These are phyloP conservation scores for Trametes sanguinea DNA, from an alignment of 768 basidiomycete species.

Conservation along the genomic window DNA sequence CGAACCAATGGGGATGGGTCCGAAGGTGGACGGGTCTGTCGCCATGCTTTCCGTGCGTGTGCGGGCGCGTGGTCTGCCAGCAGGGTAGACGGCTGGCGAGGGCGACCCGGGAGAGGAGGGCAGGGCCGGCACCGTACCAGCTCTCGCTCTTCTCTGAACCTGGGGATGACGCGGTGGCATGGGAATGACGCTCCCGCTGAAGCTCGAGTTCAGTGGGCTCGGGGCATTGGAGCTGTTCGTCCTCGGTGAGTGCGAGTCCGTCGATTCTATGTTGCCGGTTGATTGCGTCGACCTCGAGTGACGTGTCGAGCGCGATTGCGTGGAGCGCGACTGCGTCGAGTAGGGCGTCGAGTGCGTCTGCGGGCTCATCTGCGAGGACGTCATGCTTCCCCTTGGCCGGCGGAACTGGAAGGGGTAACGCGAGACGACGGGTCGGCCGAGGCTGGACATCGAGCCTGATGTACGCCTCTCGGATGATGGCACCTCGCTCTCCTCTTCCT, in stretches of 20 bases:
- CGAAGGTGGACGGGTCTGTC: slow-evolving; percentile 29
- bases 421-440: slow-evolving; percentile 74
- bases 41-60: slow-evolving; percentile 31
- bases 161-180: slow-evolving; percentile 52
- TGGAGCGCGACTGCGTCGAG: slow-evolving; percentile 34
- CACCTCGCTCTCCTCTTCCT: slow-evolving; percentile 43
- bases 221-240: slow-evolving; percentile 35
- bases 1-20: slow-evolving; percentile 28
- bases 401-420: slow-evolving; percentile 73
- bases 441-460: slow-evolving; percentile 83
- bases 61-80: slow-evolving; percentile 30
- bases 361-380: slow-evolving; percentile 35
- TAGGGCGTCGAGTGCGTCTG: slow-evolving; percentile 37
- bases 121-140: slow-evolving; percentile 41
- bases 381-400: slow-evolving; percentile 44
- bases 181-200: slow-evolving; percentile 39
- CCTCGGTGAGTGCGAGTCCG: slow-evolving; percentile 51
- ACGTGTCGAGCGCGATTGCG: slow-evolving; percentile 41
- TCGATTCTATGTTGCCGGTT: slow-evolving; percentile 63
- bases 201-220: slow-evolving; percentile 19
- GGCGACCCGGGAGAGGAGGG: slow-evolving; percentile 39
- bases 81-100: slow-evolving; percentile 37
- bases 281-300: slow-evolving; percentile 52
- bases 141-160: slow-evolving; percentile 39
- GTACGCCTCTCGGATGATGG: slow-evolving; percentile 58